Base-by-base conservation (phyloP, 345 rosid species). In the Mangifera indica region DNA sequence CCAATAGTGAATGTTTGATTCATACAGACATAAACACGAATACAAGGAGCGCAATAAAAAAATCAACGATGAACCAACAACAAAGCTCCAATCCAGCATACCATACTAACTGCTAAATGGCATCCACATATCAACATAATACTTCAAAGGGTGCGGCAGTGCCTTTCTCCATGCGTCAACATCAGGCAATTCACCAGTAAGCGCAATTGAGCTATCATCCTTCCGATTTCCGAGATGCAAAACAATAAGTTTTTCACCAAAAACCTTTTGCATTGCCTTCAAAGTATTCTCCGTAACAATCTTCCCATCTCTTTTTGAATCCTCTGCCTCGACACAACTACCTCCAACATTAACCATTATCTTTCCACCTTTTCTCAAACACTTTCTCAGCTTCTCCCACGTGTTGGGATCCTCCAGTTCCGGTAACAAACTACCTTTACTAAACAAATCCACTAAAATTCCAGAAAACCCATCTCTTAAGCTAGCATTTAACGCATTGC, bases 401-500 rank as follows among this genome's bases (percentile, higher is more conserved):
- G 91, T 85, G 18, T 74, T 67, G 0, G 90, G 88, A 73, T 92
- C 97, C 77, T 92, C 93, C n/a, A 92, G 97, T 87, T 90, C 96
- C 3, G 89, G 89, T 55, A 89, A 80, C 79, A 95, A 71, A 75
- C 92, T 77, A 0, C 98, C 97, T 76, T 80, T 77, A 32, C 85
- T 73, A 78, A 92, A 90, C 76, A 92, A 79, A 84, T 89, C 93
- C 5, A 89, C 93, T 10, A 92, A 37, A 57, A 89, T 77, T 13
- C 86, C 90, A 3, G 91, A 78, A 67, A 88, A 92, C 51, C 97
- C 96, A 26, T 74, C 81, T 75, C 46, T 79, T 17, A 87, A 78
- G 18, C 76, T 80, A 12, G 92, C 91, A 2, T 68, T 46, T 81
- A 94, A 48, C 4, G 97, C 93, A 34, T 94, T 83, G 1, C 91